Base-by-base conservation (phyloP, 352 stramenopile genomes). In the Phytophthora cryptogea region DNA sequence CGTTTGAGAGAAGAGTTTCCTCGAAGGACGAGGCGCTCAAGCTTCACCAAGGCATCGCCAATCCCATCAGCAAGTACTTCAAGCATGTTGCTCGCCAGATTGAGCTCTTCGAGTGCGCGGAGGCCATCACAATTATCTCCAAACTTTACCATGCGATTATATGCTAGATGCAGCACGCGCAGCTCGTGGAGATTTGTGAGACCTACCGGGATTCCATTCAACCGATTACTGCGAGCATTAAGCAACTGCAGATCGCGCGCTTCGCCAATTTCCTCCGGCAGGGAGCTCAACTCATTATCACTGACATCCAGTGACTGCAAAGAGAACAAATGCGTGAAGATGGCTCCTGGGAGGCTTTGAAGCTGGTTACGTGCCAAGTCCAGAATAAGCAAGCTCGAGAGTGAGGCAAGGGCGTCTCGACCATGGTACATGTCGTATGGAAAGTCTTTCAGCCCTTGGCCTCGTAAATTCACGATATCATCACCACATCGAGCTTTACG, bases 301-400 rank as follows among this genome's bases (percentile, higher is more conserved):
- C 76, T 89, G 13, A 83, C 16, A 55, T 91, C 63, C 2, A 93
- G 51, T 3, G 70, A 68, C 37, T 88, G 74, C 0, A 91, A 46
- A n/a, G 68, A 52, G 20, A 88, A 81, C 10, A 91, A 65, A 40
- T 91, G 73, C 9, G 74, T 72, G 35, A 87, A 88, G 14, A 93
- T 74, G 3, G 51, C 51, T 1, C 58, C 39, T 0, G 81, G 81
- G 1, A 93, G 68, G 1, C 28, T 48, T 5, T 60, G 33, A 14
- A 93, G 68, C 10, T 62, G 41, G 42, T 93, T 93, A n/a, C 65
- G 58, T 2, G 76, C 70, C 35, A 93, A 42, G 50, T 87, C 81
- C 11, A 93, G 37, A 20, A 90, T 76, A n/a, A 92, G 44, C 23
- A 92, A 53, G 55, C 74, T 86, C 6, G 83, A 85, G 3, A 92